Conservation (phyloP, 805 yeast species). For the Kuraishia floccosa region DNA sequence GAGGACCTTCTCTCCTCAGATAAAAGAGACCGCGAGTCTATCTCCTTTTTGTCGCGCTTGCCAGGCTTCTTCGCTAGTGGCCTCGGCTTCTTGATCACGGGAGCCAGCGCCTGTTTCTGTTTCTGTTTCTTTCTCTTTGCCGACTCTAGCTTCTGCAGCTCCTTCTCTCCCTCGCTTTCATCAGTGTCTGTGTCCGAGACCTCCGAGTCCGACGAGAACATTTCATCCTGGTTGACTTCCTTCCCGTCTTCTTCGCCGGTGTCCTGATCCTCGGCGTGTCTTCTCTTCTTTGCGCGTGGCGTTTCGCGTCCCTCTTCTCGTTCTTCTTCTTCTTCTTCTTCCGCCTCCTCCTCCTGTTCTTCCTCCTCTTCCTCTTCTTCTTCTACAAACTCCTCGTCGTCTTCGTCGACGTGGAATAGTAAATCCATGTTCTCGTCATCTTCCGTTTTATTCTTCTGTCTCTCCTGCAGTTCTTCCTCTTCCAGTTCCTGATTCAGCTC, state of each 20-base stretch:
- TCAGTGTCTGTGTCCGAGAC: constrained; percentile 38
- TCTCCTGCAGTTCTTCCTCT: constrained; percentile 13
- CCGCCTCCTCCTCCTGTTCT: constrained; percentile 6
- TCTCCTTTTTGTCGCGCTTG: constrained; percentile 15
- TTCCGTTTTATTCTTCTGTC: constrained; percentile 23
- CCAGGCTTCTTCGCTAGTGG: constrained; percentile 12
- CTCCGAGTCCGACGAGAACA: constrained; percentile 41
- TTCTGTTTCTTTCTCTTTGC: constrained; percentile 40
- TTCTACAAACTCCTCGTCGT: constrained; percentile 22
- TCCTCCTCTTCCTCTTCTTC: constrained; percentile 19
- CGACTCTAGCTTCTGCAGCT: constrained; percentile 19
- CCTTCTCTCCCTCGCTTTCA: constrained; percentile 39
- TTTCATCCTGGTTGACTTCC: constrained; percentile 29
- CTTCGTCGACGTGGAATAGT: constrained; percentile 41
- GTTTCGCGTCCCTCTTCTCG: constrained; percentile 19
- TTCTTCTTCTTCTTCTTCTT: constrained; percentile 9
- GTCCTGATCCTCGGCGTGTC: constrained; percentile 12
- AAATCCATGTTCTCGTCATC: constrained; percentile 72
- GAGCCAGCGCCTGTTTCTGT: constrained; percentile 9
- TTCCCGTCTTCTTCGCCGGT: constrained; percentile 17
- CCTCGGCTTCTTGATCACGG: constrained; percentile 2
- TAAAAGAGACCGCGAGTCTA: constrained; percentile 4
- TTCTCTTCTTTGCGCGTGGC: constrained; percentile 6
- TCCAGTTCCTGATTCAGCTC: constrained; percentile 33
- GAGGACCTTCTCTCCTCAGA: constrained; percentile 55